Percentiles rank a stretch among this genome's conserved stretches.
Evolutionary conservation across 345 rosid genomes (phyloP).

Genomic region (Gossypium rotundifolium): DNA sequence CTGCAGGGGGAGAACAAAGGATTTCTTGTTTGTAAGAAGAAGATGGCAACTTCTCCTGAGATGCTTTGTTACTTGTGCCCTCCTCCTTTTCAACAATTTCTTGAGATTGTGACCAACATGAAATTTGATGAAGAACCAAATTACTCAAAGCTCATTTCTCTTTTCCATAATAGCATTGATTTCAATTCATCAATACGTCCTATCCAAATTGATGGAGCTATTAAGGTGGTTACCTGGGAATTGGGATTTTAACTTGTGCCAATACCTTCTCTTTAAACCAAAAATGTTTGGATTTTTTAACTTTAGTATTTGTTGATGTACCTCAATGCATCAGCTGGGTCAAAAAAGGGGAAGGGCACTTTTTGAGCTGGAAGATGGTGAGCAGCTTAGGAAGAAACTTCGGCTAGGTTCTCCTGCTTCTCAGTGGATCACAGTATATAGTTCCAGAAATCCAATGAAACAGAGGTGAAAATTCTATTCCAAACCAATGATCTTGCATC

Average conservation of each 20-base stretch:
- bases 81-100: slow-evolving; percentile 38
- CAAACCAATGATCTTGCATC: background rate
- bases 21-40: slow-evolving; percentile 65
- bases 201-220: slow-evolving; percentile 20
- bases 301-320: slow-evolving; percentile 14
- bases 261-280: background rate
- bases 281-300: background rate
- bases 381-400: slow-evolving; percentile 56
- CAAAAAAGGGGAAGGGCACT: slow-evolving; percentile 52
- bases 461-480: slow-evolving; percentile 38
- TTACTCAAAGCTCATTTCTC: slow-evolving; percentile 52
- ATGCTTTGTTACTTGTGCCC: slow-evolving; percentile 52
- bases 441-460: slow-evolving; percentile 58
- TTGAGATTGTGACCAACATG: slow-evolving; percentile 53
- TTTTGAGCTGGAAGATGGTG: slow-evolving; percentile 46
- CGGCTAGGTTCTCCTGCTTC: slow-evolving; percentile 60
- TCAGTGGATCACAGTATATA: slow-evolving; percentile 64
- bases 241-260: slow-evolving; percentile 8
- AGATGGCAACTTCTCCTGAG: slow-evolving; percentile 58
- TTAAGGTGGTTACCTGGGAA: slow-evolving; percentile 6
- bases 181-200: slow-evolving; percentile 44
- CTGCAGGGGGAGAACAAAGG: slow-evolving; percentile 63
- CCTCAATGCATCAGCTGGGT: slow-evolving; percentile 36
- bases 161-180: slow-evolving; percentile 48
- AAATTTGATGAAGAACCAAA: slow-evolving; percentile 65